Conservation (phyloP, 441 rosid species). For the Kokia cookei region DNA sequence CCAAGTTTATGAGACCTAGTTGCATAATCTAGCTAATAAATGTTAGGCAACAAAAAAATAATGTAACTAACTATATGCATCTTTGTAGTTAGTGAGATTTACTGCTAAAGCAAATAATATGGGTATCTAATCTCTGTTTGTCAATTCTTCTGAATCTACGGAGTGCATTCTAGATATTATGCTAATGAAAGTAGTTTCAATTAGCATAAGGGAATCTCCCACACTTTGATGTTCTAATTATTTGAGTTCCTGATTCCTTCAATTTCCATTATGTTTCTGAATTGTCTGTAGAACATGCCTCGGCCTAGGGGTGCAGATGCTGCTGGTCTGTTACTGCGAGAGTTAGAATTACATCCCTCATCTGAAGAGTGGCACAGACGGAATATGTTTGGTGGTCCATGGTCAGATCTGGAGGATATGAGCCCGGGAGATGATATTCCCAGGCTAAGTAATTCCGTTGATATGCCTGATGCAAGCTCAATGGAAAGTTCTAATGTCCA, state of each 20-base stretch:
- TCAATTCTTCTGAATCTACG: not conserved
- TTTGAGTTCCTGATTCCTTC: not conserved
- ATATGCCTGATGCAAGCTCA: constrained; percentile 35
- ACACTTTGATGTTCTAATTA: not conserved
- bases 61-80: not conserved
- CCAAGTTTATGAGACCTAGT: not conserved
- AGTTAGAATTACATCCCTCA: constrained; percentile 96
- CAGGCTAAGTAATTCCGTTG: constrained; percentile 33
- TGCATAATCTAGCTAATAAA: not conserved
- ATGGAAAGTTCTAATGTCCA: constrained; percentile 44
- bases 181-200: not conserved
- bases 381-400: constrained; percentile 95
- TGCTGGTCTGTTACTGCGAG: constrained; percentile 94
- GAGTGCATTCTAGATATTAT: not conserved
- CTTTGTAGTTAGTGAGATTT: not conserved
- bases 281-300: constrained; percentile 82
- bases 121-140: not conserved
- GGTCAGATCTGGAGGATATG: constrained; percentile 81
- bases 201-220: not conserved
- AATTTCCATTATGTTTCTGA: not conserved
- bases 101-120: not conserved
- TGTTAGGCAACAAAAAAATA: not conserved
- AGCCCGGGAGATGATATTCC: constrained; percentile 43
- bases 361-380: constrained; percentile 99
- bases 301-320: constrained; percentile 99